Percentiles rank a stretch among this genome's conserved stretches.
Evolutionary conservation across 495 filamentous ascomycete species (phyloP).

Genomic region (Hyaloscypha bicolor): DNA sequence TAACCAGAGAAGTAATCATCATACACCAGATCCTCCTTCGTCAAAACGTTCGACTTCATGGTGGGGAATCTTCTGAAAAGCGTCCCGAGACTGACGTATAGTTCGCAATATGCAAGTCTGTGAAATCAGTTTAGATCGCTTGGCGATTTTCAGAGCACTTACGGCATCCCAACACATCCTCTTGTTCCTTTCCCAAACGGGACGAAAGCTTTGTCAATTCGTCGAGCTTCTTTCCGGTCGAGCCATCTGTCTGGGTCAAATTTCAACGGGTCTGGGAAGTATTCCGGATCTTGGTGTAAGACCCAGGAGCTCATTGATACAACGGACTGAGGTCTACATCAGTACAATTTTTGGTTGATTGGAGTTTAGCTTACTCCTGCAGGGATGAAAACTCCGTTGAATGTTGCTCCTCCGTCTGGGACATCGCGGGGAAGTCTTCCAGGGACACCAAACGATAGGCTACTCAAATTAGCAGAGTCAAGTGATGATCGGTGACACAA

Average conservation of each 20-base stretch:
- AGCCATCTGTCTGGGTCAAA: conserved; percentile 47
- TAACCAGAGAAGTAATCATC: conserved; percentile 19
- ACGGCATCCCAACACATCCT: conserved; percentile 21
- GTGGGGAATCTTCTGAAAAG: conserved; percentile 38
- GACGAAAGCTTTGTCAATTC: conserved; percentile 23
- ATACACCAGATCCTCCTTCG: conserved; percentile 13
- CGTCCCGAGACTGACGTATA: conserved; percentile 37
- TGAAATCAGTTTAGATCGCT: conserved; percentile 4
- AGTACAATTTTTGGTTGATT: neutral
- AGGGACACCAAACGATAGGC: conserved; percentile 26
- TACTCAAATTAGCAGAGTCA: conserved; percentile 7
- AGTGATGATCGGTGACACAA: neutral
- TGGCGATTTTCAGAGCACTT: neutral
- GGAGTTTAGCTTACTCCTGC: conserved; percentile 16
- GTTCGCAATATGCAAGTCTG: conserved; percentile 39
- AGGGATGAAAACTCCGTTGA: conserved; percentile 23
- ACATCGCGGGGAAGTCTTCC: conserved; percentile 27
- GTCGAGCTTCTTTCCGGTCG: conserved; percentile 9
- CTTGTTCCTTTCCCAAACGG: conserved; percentile 19
- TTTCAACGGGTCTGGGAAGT: conserved; percentile 43
- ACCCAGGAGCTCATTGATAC: conserved; percentile 19
- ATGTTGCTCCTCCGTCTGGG: conserved; percentile 24
- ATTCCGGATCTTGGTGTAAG: conserved; percentile 26
- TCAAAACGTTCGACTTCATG: conserved; percentile 21
- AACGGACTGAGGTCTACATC: conserved; percentile 8